A percentile compares a stretch with the other conserved stretches of the same genome.
Conservation (phyloP, 805 yeast genomes). For the Candida ipomoeae region DNA sequence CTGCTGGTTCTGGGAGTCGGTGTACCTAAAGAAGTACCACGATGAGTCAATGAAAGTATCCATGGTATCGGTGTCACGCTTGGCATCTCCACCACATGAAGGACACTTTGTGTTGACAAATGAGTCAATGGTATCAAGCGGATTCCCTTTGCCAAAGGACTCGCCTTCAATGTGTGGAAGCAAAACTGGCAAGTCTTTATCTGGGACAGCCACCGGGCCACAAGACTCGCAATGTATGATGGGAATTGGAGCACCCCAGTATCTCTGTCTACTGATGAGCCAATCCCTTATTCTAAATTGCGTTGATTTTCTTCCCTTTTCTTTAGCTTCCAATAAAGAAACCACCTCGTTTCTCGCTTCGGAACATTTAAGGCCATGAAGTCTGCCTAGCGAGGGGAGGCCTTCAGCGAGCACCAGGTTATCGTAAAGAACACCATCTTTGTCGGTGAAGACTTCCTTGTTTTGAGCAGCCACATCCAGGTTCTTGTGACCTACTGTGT, state of each 20-base stretch:
- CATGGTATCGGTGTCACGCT: conserved; percentile 96
- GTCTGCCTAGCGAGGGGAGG: conserved; percentile 27
- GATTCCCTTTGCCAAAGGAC: conserved; percentile 59
- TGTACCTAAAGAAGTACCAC: conserved; percentile 88
- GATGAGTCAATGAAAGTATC: conserved; percentile 98
- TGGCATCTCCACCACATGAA: conserved; percentile 65
- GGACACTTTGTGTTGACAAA: conserved; percentile 81
- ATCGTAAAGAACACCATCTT: conserved; percentile 39
- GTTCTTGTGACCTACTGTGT: conserved; percentile 44
- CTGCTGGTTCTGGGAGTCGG: conserved; percentile 62
- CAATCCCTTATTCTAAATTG: conserved; percentile 81
- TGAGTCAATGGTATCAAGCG: conserved; percentile 55
- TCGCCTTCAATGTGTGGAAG: conserved; percentile 62
- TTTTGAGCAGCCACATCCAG: conserved; percentile 8
- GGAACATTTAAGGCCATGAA: conserved; percentile 44
- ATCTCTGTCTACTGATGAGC: conserved; percentile 91
- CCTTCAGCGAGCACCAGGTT: conserved; percentile 25
- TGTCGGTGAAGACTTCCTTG: conserved; percentile 45
- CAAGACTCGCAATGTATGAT: conserved; percentile 81
- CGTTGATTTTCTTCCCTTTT: conserved; percentile 44
- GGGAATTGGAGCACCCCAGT: conserved; percentile 99
- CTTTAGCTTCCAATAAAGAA: conserved; percentile 31
- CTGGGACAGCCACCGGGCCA: conserved; percentile 93
- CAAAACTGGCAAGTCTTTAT: conserved; percentile 73
- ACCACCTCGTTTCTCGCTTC: conserved; percentile 53